Percentiles rank a stretch among this genome's conserved stretches.
These are phyloP conservation scores for Simplicillium sp. DNA, from an alignment of 2,329 filamentous ascomycete species.

Conservation along the genomic window DNA sequence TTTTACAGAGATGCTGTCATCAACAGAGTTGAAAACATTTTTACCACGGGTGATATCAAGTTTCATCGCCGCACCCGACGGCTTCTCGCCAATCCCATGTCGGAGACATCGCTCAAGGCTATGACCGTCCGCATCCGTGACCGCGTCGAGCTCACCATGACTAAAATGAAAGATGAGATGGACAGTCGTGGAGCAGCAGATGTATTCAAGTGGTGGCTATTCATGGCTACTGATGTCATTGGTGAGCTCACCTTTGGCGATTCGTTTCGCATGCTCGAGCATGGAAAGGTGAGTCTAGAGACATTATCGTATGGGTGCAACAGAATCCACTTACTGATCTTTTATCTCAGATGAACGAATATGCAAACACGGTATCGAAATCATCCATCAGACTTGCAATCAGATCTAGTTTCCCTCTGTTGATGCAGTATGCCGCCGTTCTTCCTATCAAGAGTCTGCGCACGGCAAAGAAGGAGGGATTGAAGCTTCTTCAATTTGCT, in stretches of 20 bases:
- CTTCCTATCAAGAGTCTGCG: too few relatives aligned
- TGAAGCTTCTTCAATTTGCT: background rate
- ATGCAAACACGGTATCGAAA: slow-evolving; percentile 6
- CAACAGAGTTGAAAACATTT: background rate
- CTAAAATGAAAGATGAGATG: background rate
- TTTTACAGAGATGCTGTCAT: background rate
- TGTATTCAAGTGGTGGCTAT: background rate
- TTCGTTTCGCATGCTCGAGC: slow-evolving; percentile 3
- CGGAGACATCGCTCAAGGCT: background rate
- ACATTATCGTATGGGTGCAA: too few relatives aligned
- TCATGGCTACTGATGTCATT: slow-evolving; percentile 4
- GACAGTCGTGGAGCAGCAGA: background rate
- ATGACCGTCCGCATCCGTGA: background rate
- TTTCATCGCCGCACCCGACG: background rate
- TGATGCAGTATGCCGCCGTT: too few relatives aligned
- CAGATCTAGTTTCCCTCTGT: too few relatives aligned
- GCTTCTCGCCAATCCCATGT: background rate
- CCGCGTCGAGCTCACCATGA: background rate
- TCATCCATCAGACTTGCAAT: too few relatives aligned
- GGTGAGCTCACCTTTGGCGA: slow-evolving; percentile 6
- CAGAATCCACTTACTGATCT: too few relatives aligned
- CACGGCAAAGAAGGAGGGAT: too few relatives aligned
- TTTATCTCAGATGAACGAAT: slow-evolving; percentile 13
- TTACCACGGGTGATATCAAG: background rate
- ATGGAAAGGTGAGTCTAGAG: background rate